Evolutionary conservation across 495 filamentous ascomycete genomes (phyloP), one percentile per base, ranked within the genome.

Genomic region (Tuber aestivum): DNA sequence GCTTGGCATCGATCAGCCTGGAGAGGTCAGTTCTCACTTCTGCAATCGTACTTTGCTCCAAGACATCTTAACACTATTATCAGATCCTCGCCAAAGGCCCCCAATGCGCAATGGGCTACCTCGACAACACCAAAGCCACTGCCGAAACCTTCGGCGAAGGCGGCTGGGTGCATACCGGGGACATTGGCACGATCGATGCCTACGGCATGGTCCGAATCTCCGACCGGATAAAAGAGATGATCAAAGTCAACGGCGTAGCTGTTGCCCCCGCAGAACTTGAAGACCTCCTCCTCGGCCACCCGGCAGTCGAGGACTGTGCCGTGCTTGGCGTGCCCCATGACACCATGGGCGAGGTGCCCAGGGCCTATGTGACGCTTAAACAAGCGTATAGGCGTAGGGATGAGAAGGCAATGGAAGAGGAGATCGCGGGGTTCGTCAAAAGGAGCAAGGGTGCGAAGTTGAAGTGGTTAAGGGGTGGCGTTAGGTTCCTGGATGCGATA

Each of bases 161-260:
- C 6, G 88, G 89, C 0, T 92, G 85, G 82, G 83, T 93, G 75
- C 88, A 89, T 61, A 92, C 91, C 0, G 91, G 91, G 0, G 91
- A 93, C 61, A 87, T 90, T n/a, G 91, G 89, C 21, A 82, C 84
- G 37, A 86, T 91, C 35, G 86, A 89, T 35, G 80, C 76, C 84
- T 40, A 89, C 42, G 90, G 91, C 32, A 88, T 92, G 77, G 84
- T 94, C 70, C 85, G 87, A 37, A 93, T 95, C 70, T 90, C 89
- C 1, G 93, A 94, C 70, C 87, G 93, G 0, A 90, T 94, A 74
- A 93, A 93, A 85, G 91, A 92, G 84, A 87, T 92, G 85, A 92
- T 93, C 82, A 92, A 93, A 82, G 91, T 92, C 35, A 91, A 92
- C 76, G 91, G 90, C 6, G 89, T 91, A 75, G 89, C 87, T 35